A percentile compares a stretch with the other conserved stretches of the same genome.
Conservation (phyloP, 176 grass and related monocot species). For the Juncus effusus region DNA sequence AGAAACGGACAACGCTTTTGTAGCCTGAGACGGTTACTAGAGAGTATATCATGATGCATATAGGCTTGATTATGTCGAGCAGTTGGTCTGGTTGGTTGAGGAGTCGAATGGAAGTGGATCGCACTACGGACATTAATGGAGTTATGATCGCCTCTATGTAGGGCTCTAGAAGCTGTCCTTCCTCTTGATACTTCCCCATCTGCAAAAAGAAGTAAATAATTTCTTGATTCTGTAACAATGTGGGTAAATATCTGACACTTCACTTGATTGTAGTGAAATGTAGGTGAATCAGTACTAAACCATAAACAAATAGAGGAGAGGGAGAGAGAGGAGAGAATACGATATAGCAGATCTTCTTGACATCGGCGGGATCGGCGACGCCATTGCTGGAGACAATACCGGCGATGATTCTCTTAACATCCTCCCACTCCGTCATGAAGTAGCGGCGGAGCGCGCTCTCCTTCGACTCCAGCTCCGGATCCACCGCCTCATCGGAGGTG, state of each 20-base stretch:
- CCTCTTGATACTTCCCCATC: slow-evolving; percentile 99
- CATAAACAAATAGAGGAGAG: slow-evolving; percentile 18
- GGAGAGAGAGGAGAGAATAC: slow-evolving; percentile 40
- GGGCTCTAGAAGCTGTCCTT: slow-evolving; percentile 89
- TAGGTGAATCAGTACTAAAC: no score
- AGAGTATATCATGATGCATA: slow-evolving; percentile 92
- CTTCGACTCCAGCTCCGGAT: slow-evolving; percentile 65
- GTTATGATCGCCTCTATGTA: slow-evolving; percentile 74
- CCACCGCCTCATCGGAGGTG: background rate
- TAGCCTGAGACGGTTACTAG: slow-evolving; percentile 85
- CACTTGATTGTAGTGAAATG: background rate
- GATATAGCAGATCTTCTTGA: slow-evolving; percentile 80
- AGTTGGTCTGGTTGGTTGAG: slow-evolving; percentile 37
- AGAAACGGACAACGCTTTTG: slow-evolving; percentile 87
- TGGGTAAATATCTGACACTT: no score
- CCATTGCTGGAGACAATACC: slow-evolving; percentile 55
- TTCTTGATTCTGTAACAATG: no score
- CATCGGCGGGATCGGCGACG: slow-evolving; percentile 42
- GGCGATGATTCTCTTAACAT: slow-evolving; percentile 50
- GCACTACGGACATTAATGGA: slow-evolving; percentile 68
- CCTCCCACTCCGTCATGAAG: slow-evolving; percentile 88
- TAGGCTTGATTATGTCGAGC: slow-evolving; percentile 65
- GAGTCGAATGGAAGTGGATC: slow-evolving; percentile 59
- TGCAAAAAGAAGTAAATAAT: slow-evolving; percentile 18
- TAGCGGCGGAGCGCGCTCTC: slow-evolving; percentile 69